These are phyloP conservation scores for Serendipita sp. DNA, from an alignment of 1,284 basidiomycete genomes.

Conservation along the genomic window DNA sequence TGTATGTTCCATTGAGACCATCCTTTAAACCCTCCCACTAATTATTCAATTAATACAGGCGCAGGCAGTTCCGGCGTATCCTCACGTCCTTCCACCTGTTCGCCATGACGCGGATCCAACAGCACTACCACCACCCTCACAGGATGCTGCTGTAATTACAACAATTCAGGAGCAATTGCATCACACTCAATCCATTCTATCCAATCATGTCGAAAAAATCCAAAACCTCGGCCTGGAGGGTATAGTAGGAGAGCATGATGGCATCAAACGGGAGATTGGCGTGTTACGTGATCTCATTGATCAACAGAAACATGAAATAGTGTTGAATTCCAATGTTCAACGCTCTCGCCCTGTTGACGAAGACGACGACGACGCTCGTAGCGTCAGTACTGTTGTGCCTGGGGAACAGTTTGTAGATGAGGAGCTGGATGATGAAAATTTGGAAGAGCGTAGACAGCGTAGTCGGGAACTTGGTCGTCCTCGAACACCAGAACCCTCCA, in stretches of 20 bases:
- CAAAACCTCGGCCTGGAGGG: constrained; percentile 54
- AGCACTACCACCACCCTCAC: background rate
- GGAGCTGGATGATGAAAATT: constrained; percentile 31
- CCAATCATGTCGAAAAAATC: constrained; percentile 75
- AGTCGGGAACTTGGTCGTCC: constrained; percentile 46
- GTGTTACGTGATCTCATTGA: constrained; percentile 59
- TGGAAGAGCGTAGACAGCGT: constrained; percentile 31
- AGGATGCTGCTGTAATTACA: constrained; percentile 32
- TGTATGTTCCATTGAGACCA: constrained; percentile 34
- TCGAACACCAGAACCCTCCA: constrained; percentile 59
- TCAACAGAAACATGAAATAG: constrained; percentile 29
- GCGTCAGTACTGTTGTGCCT: constrained; percentile 46
- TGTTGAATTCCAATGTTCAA: constrained; percentile 17
- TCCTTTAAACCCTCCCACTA: background rate
- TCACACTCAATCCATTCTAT: constrained; percentile 72
- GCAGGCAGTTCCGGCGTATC: constrained; percentile 28
- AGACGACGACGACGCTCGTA: constrained; percentile 44
- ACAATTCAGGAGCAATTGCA: constrained; percentile 71
- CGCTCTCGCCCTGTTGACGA: constrained; percentile 24
- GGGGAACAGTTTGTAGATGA: constrained; percentile 35
- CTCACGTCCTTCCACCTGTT: constrained; percentile 48
- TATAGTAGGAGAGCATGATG: constrained; percentile 71
- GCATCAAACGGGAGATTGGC: constrained; percentile 68
- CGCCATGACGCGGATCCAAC: constrained; percentile 21
- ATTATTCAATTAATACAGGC: background rate